phyloP scores from a whole-genome alignment of 1,139 yeast species.

The Hansenula lynferdii region DNA sequence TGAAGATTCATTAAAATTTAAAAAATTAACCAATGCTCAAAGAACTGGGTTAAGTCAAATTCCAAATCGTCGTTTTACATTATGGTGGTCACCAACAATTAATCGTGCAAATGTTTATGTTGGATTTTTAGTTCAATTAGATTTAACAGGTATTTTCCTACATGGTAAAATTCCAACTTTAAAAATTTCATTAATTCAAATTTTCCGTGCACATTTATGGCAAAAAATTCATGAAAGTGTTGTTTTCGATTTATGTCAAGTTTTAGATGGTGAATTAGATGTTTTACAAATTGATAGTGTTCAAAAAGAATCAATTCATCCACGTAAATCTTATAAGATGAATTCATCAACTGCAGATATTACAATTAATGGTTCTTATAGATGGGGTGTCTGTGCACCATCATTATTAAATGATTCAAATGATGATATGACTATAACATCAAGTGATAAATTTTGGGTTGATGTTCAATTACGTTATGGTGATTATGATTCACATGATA shows the following conservation, averaged over 20 bases:
- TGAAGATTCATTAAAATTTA: conserved; percentile 92
- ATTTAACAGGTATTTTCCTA: conserved; percentile 91
- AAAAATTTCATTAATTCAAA: conserved; percentile 91
- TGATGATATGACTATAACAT: conserved; percentile 43
- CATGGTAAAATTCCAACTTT: conserved; percentile 98
- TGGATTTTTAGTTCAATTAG: conserved; percentile 94
- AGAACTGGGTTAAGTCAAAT: conserved; percentile 96
- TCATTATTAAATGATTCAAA: conserved; percentile 64
- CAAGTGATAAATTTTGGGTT: conserved; percentile 82
- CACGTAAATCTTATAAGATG: conserved; percentile 96
- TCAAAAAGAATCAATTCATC: conserved; percentile 91
- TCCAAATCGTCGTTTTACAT: conserved; percentile 93
- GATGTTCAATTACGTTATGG: conserved; percentile 96
- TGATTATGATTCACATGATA: conserved; percentile 96
- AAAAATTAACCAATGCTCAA: conserved; percentile 95
- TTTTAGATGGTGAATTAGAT: conserved; percentile 83
- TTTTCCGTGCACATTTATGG: conserved; percentile 98
- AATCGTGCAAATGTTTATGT: conserved; percentile 97
- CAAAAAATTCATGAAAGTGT: conserved; percentile 97
- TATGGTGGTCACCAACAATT: conserved; percentile 99
- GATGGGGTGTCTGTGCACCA: conserved; percentile 86
- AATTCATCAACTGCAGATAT: conserved; percentile 94
- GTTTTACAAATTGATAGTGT: conserved; percentile 81
- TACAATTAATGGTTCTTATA: conserved; percentile 65
- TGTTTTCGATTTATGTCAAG: conserved; percentile 90